Evolutionary conservation across 176 grass and related monocot species (phyloP).

Genomic region (Aegilops bicornis): DNA sequence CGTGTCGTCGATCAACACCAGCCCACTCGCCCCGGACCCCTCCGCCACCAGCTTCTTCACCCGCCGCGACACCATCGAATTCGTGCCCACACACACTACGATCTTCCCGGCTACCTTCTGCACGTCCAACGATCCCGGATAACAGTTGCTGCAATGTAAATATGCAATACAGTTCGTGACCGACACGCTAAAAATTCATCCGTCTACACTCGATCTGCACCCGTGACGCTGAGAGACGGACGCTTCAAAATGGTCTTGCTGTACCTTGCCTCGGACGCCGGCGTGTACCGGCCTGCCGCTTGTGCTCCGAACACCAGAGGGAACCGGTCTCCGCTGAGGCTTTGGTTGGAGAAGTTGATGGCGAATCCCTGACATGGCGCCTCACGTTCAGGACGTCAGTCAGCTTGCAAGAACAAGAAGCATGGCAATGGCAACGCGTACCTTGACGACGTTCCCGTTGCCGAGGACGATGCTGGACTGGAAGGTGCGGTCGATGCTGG

Average conservation of each 20-base stretch:
- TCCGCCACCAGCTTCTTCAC: slow-evolving; percentile 83
- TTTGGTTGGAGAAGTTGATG: slow-evolving; percentile 92
- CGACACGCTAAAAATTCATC: not conserved
- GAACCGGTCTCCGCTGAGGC: slow-evolving; percentile 33
- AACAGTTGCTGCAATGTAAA: slow-evolving; percentile 66
- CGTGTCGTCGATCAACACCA: slow-evolving; percentile 73
- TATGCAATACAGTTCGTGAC: not conserved
- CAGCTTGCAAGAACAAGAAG: not conserved
- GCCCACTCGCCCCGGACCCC: slow-evolving; percentile 47
- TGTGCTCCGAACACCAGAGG: slow-evolving; percentile 63
- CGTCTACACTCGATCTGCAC: no score
- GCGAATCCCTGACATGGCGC: slow-evolving; percentile 48
- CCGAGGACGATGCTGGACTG: slow-evolving; percentile 79
- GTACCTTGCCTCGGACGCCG: slow-evolving; percentile 81
- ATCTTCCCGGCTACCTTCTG: slow-evolving; percentile 84
- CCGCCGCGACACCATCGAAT: slow-evolving; percentile 60
- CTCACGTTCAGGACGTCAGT: not conserved
- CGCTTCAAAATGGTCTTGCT: not conserved
- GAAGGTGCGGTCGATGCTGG: slow-evolving; percentile 79
- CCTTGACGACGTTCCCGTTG: slow-evolving; percentile 67
- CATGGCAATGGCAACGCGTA: slow-evolving; percentile 15
- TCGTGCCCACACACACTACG: slow-evolving; percentile 70
- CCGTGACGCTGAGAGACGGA: not conserved
- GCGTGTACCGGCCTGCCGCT: slow-evolving; percentile 53
- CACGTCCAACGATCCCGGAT: slow-evolving; percentile 83